Base-by-base conservation (phyloP, 2,329 filamentous ascomycete species). In the Diplodia intermedia region DNA sequence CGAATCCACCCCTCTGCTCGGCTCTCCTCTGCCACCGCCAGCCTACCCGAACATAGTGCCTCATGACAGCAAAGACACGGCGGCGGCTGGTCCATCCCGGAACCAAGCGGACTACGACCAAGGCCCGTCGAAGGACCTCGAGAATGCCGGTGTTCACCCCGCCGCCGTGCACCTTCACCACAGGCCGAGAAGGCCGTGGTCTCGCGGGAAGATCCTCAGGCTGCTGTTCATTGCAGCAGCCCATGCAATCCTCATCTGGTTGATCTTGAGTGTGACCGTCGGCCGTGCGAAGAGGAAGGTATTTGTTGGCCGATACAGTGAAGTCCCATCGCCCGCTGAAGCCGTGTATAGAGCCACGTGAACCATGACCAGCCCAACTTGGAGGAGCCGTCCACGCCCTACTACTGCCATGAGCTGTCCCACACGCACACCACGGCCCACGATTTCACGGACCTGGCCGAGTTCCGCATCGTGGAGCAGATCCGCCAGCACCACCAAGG, bases 141-240 rank as follows among this genome's bases (percentile, higher is more conserved):
- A 63, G 31, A 31, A 63, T 3, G 47, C 20, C 14, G 60, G 47
- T 2, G 31, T 36, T 3, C 29, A 26, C 3, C 47, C 47, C 6
- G 60, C 60, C 12, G 60, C 60, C 15, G 60, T 63, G 6, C 60
- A 63, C 20, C 26, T 63, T 14, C 43, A 63, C 20, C 60, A 38
- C 18, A 29, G 60, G 15, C 60, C 60, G 5, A 33, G n/a, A 23
- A 52, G 43, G 31, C 31, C 60, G 5, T 63, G 60, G 60, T 52
- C 60, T 14, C 60, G 47, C 15, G 60, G 60, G 18, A 63, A 52
- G 47, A 26, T 63, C 14, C 18, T 63, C 47, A 36, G 60, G 29
- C 26, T 63, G 47, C 29, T 63, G 6, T 38, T 63, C 43, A 52
- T 63, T 26, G 43, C 20, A 18, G 50, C 43, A 18, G 60, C 60